Conservation (phyloP, 2,329 filamentous ascomycete species). For the Passalora sequoiae region DNA sequence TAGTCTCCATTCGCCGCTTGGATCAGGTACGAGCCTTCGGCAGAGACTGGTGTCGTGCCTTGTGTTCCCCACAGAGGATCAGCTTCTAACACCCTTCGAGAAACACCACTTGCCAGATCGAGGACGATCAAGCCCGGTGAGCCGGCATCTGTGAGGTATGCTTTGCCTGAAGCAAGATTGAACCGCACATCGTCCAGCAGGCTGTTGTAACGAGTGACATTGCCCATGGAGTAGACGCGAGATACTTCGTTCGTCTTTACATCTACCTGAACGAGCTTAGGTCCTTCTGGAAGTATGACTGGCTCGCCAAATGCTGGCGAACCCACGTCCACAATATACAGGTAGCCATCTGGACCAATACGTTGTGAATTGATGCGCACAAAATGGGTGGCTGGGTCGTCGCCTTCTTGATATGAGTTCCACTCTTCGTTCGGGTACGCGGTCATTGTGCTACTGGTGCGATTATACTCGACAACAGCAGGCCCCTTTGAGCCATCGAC, state of each 20-base stretch:
- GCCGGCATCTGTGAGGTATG: slow-evolving; percentile 29
- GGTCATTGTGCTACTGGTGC: slow-evolving; percentile 13
- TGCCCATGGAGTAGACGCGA: slow-evolving; percentile 34
- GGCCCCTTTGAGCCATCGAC: slow-evolving; percentile 32
- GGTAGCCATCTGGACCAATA: slow-evolving; percentile 33
- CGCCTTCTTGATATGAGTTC: slow-evolving; percentile 29
- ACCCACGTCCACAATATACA: slow-evolving; percentile 34
- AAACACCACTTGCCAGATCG: slow-evolving; percentile 15
- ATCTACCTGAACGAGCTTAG: slow-evolving; percentile 36
- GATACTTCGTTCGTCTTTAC: slow-evolving; percentile 33
- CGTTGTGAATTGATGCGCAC: slow-evolving; percentile 29
- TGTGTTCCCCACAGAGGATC: slow-evolving; percentile 25
- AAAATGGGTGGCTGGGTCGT: slow-evolving; percentile 24
- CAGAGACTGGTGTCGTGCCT: slow-evolving; percentile 26
- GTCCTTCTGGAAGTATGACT: slow-evolving; percentile 28
- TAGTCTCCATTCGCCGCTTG: slow-evolving; percentile 19
- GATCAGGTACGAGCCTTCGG: slow-evolving; percentile 29
- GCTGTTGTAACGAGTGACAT: slow-evolving; percentile 26
- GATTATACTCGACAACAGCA: slow-evolving; percentile 29
- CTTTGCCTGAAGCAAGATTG: slow-evolving; percentile 25
- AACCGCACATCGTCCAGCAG: slow-evolving; percentile 37
- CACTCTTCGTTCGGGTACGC: slow-evolving; percentile 30
- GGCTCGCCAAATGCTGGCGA: slow-evolving; percentile 27
- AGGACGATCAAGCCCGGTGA: slow-evolving; percentile 15
- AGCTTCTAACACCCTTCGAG: slow-evolving; percentile 29